Conservation (phyloP, 257 asterid genomes). For the Gentiana dahurica region DNA sequence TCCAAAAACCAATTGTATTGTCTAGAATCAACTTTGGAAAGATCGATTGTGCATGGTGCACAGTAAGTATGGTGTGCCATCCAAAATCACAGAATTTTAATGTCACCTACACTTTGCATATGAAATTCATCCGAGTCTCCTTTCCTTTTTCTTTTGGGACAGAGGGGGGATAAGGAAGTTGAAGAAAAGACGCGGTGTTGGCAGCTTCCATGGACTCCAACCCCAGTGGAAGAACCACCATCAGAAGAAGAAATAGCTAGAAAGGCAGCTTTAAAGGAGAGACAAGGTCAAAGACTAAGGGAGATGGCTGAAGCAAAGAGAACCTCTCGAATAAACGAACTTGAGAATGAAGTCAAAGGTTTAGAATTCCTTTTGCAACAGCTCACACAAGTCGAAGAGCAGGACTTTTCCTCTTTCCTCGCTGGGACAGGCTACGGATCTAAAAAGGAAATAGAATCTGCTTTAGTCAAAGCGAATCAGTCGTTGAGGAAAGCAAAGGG, state of each 20-base stretch:
- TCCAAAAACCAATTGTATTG: too few species aligned
- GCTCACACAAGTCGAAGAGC: slow-evolving; percentile 48
- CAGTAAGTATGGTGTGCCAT: too few species aligned
- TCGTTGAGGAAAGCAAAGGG: slow-evolving; percentile 94
- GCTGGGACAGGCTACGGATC: slow-evolving; percentile 48
- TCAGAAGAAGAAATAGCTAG: slow-evolving; percentile 98
- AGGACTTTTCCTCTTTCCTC: slow-evolving; percentile 47
- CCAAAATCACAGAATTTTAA: slow-evolving; percentile 5
- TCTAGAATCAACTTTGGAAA: too few species aligned
- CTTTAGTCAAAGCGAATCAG: slow-evolving; percentile 54
- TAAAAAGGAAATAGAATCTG: slow-evolving; percentile 68
- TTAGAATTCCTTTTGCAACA: slow-evolving; percentile 63
- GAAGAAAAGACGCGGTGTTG: slow-evolving; percentile 80
- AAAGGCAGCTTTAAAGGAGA: slow-evolving; percentile 94
- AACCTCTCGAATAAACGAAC: slow-evolving; percentile 75
- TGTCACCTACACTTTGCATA: slow-evolving; percentile 13
- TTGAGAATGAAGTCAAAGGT: slow-evolving; percentile 77
- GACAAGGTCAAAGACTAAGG: slow-evolving; percentile 93
- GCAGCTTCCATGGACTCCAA: slow-evolving; percentile 98
- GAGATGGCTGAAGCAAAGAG: slow-evolving; percentile 99
- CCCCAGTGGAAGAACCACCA: slow-evolving; percentile 78
- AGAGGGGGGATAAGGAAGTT: slow-evolving; percentile 77
- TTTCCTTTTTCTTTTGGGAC: background rate
- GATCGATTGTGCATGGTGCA: too few species aligned
- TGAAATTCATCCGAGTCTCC: slow-evolving; percentile 8